Conservation (phyloP, 192 early-diverging fungal species). For the Irineochytrium annulatum region DNA sequence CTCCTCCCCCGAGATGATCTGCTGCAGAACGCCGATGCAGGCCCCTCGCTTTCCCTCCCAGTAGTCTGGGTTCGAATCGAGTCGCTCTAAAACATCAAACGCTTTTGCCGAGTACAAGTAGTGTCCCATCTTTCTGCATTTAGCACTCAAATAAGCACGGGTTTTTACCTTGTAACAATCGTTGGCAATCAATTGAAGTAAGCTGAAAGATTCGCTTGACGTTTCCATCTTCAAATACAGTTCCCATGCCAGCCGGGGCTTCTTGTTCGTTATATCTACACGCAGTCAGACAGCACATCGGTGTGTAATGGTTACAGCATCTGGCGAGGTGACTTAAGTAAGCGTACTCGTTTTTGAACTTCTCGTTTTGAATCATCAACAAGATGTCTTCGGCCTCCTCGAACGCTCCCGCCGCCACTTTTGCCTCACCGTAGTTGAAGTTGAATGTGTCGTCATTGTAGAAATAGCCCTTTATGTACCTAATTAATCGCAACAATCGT, state of each 20-base stretch:
- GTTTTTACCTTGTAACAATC: slow-evolving; percentile 55
- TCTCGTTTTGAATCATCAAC: slow-evolving; percentile 54
- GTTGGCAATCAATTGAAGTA: slow-evolving; percentile 59
- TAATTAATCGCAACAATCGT: not conserved
- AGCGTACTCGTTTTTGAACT: slow-evolving; percentile 54
- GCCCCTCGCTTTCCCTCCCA: slow-evolving; percentile 66
- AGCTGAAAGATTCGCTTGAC: slow-evolving; percentile 58
- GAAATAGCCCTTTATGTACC: slow-evolving; percentile 48
- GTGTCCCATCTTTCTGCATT: slow-evolving; percentile 37
- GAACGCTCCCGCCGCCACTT: slow-evolving; percentile 52
- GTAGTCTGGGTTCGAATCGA: slow-evolving; percentile 60
- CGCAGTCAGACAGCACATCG: slow-evolving; percentile 4
- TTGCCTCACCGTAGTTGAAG: slow-evolving; percentile 60
- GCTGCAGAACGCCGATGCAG: slow-evolving; percentile 54
- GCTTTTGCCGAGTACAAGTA: slow-evolving; percentile 55
- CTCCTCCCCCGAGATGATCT: slow-evolving; percentile 46
- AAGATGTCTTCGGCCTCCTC: slow-evolving; percentile 61
- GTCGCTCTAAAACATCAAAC: slow-evolving; percentile 58
- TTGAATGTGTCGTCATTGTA: slow-evolving; percentile 68
- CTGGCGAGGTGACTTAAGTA: slow-evolving; percentile 55
- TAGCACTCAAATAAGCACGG: slow-evolving; percentile 6
- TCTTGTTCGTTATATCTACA: slow-evolving; percentile 62
- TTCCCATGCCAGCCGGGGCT: slow-evolving; percentile 58
- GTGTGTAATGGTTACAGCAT: slow-evolving; percentile 45
- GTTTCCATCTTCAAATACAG: slow-evolving; percentile 65